Conservation (phyloP, 1,139 yeast genomes). For the Pichia sp. region DNA sequence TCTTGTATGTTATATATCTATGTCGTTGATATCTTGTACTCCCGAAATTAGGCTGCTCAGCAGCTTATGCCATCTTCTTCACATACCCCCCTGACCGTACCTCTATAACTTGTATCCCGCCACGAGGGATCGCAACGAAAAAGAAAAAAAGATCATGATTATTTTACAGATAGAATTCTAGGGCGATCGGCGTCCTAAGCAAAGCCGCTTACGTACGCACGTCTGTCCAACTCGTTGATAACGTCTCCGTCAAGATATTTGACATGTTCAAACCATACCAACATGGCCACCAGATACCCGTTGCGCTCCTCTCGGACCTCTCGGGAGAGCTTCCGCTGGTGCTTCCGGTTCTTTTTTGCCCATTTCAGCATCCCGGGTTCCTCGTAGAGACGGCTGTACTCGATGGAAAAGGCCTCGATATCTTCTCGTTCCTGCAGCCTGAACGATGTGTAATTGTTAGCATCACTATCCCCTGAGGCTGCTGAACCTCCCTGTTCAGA, state of each 20-base stretch:
- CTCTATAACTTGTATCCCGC: neutral
- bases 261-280: slow-evolving; percentile 27
- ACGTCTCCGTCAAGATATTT: slow-evolving; percentile 27
- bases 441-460: slow-evolving; percentile 22
- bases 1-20: neutral
- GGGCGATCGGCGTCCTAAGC: slow-evolving; percentile 2
- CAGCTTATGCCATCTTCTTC: no score
- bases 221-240: slow-evolving; percentile 3
- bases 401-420: slow-evolving; percentile 31
- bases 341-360: slow-evolving; percentile 21
- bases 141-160: no score
- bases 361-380: slow-evolving; percentile 22
- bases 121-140: neutral
- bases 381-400: slow-evolving; percentile 27
- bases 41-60: no score
- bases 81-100: neutral
- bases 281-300: slow-evolving; percentile 21
- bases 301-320: slow-evolving; percentile 11
- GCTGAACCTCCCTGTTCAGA: slow-evolving; percentile 3
- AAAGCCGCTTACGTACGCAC: slow-evolving; percentile 3
- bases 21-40: neutral
- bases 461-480: neutral
- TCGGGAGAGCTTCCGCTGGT: slow-evolving; percentile 11
- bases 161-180: no score
- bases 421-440: slow-evolving; percentile 29